These are phyloP conservation scores for Glycine soja DNA, from an alignment of 306 rosid species.

Conservation along the genomic window DNA sequence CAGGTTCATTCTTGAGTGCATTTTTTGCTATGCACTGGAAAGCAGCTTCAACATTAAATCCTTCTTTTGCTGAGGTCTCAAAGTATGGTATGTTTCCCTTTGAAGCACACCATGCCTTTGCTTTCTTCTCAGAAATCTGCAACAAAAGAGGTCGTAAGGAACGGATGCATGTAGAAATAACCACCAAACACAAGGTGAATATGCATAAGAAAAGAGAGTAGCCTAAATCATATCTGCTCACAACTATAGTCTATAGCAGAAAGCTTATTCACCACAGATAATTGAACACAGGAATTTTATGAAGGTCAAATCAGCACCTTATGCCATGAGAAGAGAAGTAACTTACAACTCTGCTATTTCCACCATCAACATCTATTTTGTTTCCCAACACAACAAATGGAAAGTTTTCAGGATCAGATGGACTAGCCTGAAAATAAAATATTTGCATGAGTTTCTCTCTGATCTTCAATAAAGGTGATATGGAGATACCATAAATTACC, in stretches of 20 bases:
- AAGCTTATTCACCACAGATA: not conserved
- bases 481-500: conserved; percentile 49
- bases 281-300: conserved; percentile 5
- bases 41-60: conserved; percentile 97
- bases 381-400: conserved; percentile 99
- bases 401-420: conserved; percentile 97
- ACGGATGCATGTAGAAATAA: conserved; percentile 15
- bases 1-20: conserved; percentile 99
- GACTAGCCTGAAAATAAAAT: conserved; percentile 87
- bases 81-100: conserved; percentile 98
- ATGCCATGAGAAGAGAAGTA: conserved; percentile 28
- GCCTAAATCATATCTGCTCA: not conserved
- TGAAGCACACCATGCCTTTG: conserved; percentile 99
- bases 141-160: conserved; percentile 22
- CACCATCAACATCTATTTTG: conserved; percentile 97
- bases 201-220: no score
- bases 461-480: conserved; percentile 16
- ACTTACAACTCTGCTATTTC: conserved; percentile 96
- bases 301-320: conserved; percentile 19
- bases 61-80: conserved; percentile 99
- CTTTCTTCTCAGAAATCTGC: conserved; percentile 99
- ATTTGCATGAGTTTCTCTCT: conserved; percentile 31
- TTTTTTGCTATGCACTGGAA: conserved; percentile 97
- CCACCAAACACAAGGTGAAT: not conserved
- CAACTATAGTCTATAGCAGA: conserved; percentile 15